These are phyloP conservation scores for Pelargonium citronellum DNA, from an alignment of 441 rosid genomes.

Conservation along the genomic window DNA sequence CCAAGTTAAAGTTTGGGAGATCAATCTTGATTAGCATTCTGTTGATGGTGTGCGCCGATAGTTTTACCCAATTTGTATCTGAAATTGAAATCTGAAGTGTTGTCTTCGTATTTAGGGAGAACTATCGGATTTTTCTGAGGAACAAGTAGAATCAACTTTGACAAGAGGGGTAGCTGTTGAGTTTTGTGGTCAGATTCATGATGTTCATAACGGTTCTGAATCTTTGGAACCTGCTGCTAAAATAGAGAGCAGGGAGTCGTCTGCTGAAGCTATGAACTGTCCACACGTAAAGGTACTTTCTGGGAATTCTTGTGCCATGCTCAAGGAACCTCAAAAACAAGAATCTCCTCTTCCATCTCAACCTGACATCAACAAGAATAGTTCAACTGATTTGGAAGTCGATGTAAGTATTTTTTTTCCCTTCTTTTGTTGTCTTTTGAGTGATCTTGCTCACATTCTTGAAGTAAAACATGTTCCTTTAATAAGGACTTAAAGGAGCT, in stretches of 20 bases:
- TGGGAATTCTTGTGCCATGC: conserved; percentile 13
- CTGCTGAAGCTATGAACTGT: conserved; percentile 14
- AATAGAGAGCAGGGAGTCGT: conserved; percentile 12
- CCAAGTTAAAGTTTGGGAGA: too few species aligned
- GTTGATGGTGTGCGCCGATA: too few species aligned
- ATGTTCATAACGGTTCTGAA: conserved; percentile 13
- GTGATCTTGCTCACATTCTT: conserved; percentile 2
- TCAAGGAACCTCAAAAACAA: conserved; percentile 10
- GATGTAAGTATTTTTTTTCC: conserved; percentile 22
- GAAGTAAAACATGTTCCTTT: not conserved
- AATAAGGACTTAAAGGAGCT: not conserved
- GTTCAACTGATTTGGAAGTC: conserved; percentile 13
- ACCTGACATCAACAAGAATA: conserved; percentile 13
- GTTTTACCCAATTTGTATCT: not conserved
- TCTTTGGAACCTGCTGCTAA: conserved; percentile 16
- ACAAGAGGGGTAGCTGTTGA: conserved; percentile 6
- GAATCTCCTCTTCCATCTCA: conserved; percentile 16
- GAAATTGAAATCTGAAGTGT: conserved; percentile 5
- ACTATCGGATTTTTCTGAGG: conserved; percentile 24
- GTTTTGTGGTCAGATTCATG: conserved; percentile 19
- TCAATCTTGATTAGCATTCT: too few species aligned
- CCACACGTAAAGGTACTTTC: conserved; percentile 11
- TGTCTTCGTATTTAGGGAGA: conserved; percentile 25
- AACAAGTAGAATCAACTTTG: conserved; percentile 26
- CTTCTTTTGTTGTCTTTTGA: not conserved